Evolutionary conservation across 2,329 filamentous ascomycete species (phyloP).

Genomic region (Apiospora marii): DNA sequence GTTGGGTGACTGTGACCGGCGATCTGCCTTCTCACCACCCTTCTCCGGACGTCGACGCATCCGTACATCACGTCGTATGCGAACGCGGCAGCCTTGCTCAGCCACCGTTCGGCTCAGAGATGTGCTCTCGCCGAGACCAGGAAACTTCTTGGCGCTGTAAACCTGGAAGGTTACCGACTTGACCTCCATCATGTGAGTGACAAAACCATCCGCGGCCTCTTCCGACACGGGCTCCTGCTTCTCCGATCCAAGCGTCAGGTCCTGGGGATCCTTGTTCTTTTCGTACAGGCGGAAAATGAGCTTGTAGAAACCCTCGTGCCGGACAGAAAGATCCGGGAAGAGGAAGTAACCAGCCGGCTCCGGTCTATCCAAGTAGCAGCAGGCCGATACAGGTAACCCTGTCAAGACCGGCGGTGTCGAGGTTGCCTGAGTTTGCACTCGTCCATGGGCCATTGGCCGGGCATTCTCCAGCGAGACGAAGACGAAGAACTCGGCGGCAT

Average conservation of each 20-base stretch:
- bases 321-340: constrained; percentile 94
- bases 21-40: constrained; percentile 60
- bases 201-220: constrained; percentile 54
- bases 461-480: constrained; percentile 91
- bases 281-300: constrained; percentile 93
- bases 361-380: constrained; percentile 94
- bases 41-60: constrained; percentile 87
- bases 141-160: constrained; percentile 98
- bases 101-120: constrained; percentile 87
- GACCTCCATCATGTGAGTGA: constrained; percentile 88
- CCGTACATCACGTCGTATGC: constrained; percentile 91
- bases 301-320: constrained; percentile 93
- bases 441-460: constrained; percentile 81
- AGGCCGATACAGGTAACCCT: constrained; percentile 92
- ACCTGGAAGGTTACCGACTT: constrained; percentile 88
- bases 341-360: constrained; percentile 87
- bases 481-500: constrained; percentile 98
- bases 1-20: constrained; percentile 42
- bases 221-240: constrained; percentile 41
- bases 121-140: constrained; percentile 90
- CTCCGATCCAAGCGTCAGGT: constrained; percentile 68
- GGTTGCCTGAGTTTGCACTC: constrained; percentile 72
- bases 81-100: constrained; percentile 95
- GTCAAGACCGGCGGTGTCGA: constrained; percentile 85
- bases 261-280: constrained; percentile 85